Conservation (phyloP, 192 early-diverging fungal species). For the Cladochytrium replicatum region DNA sequence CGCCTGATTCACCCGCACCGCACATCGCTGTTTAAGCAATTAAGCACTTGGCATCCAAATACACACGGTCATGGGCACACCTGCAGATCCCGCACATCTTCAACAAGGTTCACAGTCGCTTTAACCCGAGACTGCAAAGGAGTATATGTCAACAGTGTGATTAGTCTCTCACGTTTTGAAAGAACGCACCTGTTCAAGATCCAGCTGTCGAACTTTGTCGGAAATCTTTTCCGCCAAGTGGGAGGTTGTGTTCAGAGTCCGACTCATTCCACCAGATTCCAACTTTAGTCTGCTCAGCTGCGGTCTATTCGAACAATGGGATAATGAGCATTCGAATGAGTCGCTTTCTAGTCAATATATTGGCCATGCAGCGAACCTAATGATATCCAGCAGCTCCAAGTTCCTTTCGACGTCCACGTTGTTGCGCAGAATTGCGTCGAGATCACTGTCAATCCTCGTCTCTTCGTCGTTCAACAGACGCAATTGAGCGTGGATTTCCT, state of each 20-base stretch:
- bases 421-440: slow-evolving; percentile 47
- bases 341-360: slow-evolving; percentile 1
- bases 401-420: slow-evolving; percentile 35
- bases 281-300: slow-evolving; percentile 38
- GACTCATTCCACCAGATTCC: slow-evolving; percentile 35
- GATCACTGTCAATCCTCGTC: slow-evolving; percentile 42
- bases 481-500: slow-evolving; percentile 50
- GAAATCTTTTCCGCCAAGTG: slow-evolving; percentile 72
- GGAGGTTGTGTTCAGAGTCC: slow-evolving; percentile 49
- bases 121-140: slow-evolving; percentile 53
- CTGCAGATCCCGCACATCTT: slow-evolving; percentile 51
- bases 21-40: slow-evolving; percentile 35
- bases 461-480: slow-evolving; percentile 52
- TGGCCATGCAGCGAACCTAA: slow-evolving; percentile 28
- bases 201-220: slow-evolving; percentile 73
- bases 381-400: slow-evolving; percentile 38
- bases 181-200: slow-evolving; percentile 49
- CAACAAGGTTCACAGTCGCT: slow-evolving; percentile 55
- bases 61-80: slow-evolving; percentile 4
- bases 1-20: slow-evolving; percentile 52
- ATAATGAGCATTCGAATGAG: slow-evolving; percentile 6
- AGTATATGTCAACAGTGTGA: slow-evolving; percentile 3
- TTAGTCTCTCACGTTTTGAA: neutral
- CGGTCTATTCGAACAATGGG: slow-evolving; percentile 25
- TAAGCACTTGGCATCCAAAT: neutral